Evolutionary conservation across 1,139 yeast genomes (phyloP).

Genomic region (Pneumocystis canis): DNA sequence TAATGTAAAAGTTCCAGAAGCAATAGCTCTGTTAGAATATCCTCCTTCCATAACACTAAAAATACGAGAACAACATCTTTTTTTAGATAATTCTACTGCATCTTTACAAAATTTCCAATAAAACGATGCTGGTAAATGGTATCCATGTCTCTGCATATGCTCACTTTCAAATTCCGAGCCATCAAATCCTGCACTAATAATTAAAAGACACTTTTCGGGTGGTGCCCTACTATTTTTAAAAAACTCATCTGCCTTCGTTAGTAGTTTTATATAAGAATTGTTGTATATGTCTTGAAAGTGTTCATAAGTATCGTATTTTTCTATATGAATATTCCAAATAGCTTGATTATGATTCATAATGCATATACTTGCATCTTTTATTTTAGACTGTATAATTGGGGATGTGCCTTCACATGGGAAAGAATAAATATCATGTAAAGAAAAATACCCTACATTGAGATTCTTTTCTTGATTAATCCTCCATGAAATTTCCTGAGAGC

Average conservation of each 20-base stretch:
- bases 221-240: conserved; percentile 31
- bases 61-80: conserved; percentile 48
- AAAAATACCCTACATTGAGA: conserved; percentile 63
- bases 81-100: conserved; percentile 47
- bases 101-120: conserved; percentile 62
- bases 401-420: conserved; percentile 58
- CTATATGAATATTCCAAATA: conserved; percentile 75
- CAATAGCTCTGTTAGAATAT: conserved; percentile 67
- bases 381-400: conserved; percentile 33
- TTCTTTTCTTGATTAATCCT: conserved; percentile 28
- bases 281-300: conserved; percentile 56
- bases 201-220: conserved; percentile 41
- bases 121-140: conserved; percentile 70
- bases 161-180: conserved; percentile 73
- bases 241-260: conserved; percentile 56
- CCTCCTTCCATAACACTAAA: conserved; percentile 75
- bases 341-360: conserved; percentile 62
- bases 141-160: conserved; percentile 75
- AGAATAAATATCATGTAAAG: conserved; percentile 73
- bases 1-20: conserved; percentile 70
- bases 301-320: conserved; percentile 43
- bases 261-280: conserved; percentile 44
- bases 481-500: conserved; percentile 80
- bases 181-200: conserved; percentile 77
- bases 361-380: conserved; percentile 64